Conservation (phyloP, 139 green algal genomes). For the Closterium sp. region DNA sequence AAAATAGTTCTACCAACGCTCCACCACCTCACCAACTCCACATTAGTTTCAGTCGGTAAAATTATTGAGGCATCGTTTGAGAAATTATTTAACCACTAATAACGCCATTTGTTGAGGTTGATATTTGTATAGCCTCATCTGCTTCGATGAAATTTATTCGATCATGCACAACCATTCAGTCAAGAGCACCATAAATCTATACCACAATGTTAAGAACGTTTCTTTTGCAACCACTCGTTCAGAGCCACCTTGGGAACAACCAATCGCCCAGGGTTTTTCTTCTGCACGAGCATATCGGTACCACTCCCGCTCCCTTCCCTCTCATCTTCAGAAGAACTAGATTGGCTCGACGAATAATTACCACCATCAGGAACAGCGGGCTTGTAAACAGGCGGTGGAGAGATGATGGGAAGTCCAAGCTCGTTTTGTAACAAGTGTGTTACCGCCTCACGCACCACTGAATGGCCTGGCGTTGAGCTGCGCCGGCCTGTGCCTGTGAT, state of each 20-base stretch:
- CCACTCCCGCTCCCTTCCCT: neutral
- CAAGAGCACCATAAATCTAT: too few relatives aligned
- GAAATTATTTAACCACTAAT: too few relatives aligned
- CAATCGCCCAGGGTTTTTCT: slow-evolving; percentile 2
- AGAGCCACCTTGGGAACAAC: neutral
- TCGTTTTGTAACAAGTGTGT: slow-evolving; percentile 12
- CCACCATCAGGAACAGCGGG: neutral
- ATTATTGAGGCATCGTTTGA: too few relatives aligned
- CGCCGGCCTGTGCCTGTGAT: slow-evolving; percentile 12
- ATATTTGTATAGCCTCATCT: too few relatives aligned
- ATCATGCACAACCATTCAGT: too few relatives aligned
- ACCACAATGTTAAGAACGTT: neutral
- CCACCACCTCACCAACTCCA: too few relatives aligned
- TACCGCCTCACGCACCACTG: slow-evolving; percentile 19
- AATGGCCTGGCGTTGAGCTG: neutral
- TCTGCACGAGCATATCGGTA: neutral
- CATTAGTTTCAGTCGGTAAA: too few relatives aligned
- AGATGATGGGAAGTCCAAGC: slow-evolving; percentile 3
- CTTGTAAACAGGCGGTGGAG: neutral
- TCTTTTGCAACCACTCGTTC: slow-evolving; percentile 1
- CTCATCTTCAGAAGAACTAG: neutral
- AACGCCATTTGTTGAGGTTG: too few relatives aligned
- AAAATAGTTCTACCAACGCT: too few relatives aligned
- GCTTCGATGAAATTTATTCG: too few relatives aligned
- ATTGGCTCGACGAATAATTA: neutral